These are phyloP conservation scores for Lactarius pseudohatsudake DNA, from an alignment of 768 basidiomycete genomes.

Conservation along the genomic window DNA sequence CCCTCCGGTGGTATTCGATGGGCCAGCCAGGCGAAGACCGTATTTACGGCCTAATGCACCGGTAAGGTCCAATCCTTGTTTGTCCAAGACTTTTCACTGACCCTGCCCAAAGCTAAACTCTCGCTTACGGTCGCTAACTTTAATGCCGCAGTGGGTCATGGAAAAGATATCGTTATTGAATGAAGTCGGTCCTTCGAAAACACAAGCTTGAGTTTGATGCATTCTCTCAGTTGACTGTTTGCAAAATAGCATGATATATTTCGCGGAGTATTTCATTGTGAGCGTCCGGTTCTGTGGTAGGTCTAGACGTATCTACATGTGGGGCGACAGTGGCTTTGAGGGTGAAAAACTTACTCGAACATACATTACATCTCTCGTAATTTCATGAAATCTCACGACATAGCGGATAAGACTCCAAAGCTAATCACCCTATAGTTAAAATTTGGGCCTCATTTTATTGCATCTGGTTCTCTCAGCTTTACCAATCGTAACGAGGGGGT, in stretches of 20 bases:
- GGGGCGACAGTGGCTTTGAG: background rate
- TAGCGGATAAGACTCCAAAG: background rate
- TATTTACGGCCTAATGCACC: background rate
- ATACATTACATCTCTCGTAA: background rate
- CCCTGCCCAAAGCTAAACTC: background rate
- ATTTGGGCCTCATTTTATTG: background rate
- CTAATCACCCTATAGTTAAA: background rate
- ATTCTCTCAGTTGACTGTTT: background rate
- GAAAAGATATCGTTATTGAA: constrained; percentile 1
- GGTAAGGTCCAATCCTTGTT: background rate
- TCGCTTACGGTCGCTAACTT: background rate
- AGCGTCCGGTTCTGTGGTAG: background rate
- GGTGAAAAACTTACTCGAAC: background rate
- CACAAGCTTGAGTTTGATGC: background rate
- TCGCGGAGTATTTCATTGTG: background rate
- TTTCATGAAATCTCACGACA: constrained; percentile 10
- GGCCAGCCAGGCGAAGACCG: constrained; percentile 38
- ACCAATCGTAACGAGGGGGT: background rate
- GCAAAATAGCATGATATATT: background rate
- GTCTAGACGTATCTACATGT: background rate
- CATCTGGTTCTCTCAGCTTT: background rate
- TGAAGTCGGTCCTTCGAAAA: background rate
- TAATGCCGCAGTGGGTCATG: background rate
- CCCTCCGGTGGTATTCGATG: constrained; percentile 45
- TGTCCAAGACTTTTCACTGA: background rate